phyloP scores from a whole-genome alignment of 352 stramenopile genomes.

The Pythium sukuiense region DNA sequence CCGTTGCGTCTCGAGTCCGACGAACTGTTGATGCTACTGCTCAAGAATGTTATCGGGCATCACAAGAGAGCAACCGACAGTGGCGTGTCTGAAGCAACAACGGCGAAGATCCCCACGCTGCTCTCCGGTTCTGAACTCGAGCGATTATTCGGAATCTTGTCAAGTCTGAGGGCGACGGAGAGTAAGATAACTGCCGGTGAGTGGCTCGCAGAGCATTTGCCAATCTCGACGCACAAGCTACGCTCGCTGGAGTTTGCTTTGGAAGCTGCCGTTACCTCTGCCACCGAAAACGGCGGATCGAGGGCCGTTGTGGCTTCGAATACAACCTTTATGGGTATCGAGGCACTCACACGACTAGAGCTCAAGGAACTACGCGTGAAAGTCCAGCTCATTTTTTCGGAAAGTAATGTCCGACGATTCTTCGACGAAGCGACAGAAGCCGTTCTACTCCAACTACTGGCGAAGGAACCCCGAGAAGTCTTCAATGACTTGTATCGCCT shows the following conservation, averaged over 20 bases:
- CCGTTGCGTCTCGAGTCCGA: conserved; percentile 65
- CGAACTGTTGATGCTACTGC: conserved; percentile 69
- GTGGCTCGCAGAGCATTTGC: conserved; percentile 31
- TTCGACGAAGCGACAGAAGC: conserved; percentile 12
- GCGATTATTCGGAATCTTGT: conserved; percentile 27
- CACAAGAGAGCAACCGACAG: conserved; percentile 7
- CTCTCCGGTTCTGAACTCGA: conserved; percentile 28
- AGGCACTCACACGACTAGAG: conserved; percentile 27
- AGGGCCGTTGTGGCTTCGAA: background rate
- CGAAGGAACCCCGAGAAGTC: conserved; percentile 26
- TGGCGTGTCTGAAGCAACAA: background rate
- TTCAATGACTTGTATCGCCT: conserved; percentile 39
- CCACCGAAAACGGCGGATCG: background rate
- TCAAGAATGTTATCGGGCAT: conserved; percentile 63
- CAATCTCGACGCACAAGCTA: conserved; percentile 28
- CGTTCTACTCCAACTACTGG: conserved; percentile 18
- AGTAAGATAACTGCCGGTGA: conserved; percentile 34
- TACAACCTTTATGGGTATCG: conserved; percentile 27
- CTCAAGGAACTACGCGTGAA: conserved; percentile 26
- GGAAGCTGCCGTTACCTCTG: conserved; percentile 11
- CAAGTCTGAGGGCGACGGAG: conserved; percentile 24
- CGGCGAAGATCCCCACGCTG: background rate
- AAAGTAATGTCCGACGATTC: conserved; percentile 12
- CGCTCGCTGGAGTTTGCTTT: conserved; percentile 32
- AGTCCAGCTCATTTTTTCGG: conserved; percentile 28